Base-by-base conservation (phyloP, 371 early-diverging fungal species). In the Ordospora colligata region DNA sequence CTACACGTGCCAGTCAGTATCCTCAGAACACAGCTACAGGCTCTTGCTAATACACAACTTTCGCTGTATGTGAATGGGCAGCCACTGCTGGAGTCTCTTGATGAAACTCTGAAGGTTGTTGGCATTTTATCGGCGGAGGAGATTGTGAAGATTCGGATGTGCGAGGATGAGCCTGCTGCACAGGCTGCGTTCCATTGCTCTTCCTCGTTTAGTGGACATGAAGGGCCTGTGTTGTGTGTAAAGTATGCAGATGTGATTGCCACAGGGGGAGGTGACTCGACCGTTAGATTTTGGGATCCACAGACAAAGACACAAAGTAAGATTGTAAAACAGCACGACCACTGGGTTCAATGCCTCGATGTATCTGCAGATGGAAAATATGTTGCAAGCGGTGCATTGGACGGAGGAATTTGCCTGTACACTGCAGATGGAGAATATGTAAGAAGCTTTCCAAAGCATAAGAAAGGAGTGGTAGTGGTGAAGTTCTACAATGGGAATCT, bases 201-300 rank as follows among this genome's bases (percentile, higher is more conserved):
- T 21, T 49, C 67, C 8, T 25, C 74, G 3, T 79, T 63, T 43
- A 62, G 64, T 53, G 93, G 95, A 0, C 97, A 97, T 80, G 66
- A 67, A 9, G 94, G 94, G 75, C 88, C 91, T 66, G 91, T 97
- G 3, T 92, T 96, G 79, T 94, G 94, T 76, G 86, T 95, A 22
- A 95, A 92, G 79, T 91, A 90, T 79, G 86, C 87, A 45, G 89
- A 88, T 78, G 89, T 88, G 78, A 87, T 91, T 43, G 96, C 92
- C 10, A 89, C 90, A 58, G 90, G 92, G 5, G 93, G 95, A 11
- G 91, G 92, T 81, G 98, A 97, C 83, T 89, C 89, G 58, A 95
- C 96, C 0, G 91, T 93, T 32, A 87, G 94, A 21, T 88, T 97
- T 43, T 97, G 96, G 96, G 91, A 96, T 84, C 88, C 90, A 0